These are phyloP conservation scores for Fistulifera pelliculosa DNA, from an alignment of 108 stramenopile genomes.

Conservation along the genomic window DNA sequence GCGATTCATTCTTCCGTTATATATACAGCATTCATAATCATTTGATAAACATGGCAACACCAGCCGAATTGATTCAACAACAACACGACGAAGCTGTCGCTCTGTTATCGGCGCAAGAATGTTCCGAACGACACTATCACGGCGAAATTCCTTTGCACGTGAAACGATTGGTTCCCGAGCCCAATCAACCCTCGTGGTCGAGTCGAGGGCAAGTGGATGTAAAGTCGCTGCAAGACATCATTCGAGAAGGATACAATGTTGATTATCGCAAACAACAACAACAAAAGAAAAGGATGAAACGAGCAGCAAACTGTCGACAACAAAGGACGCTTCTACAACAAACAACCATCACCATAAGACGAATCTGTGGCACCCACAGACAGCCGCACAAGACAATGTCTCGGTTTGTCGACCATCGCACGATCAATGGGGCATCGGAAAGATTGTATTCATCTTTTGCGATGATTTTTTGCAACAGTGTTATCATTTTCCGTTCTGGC, in stretches of 20 bases:
- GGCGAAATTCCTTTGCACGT: constrained; percentile 57
- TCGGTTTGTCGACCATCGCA: constrained; percentile 79
- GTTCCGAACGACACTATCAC: constrained; percentile 27
- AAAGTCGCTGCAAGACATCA: constrained; percentile 39
- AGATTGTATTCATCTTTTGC: constrained; percentile 91
- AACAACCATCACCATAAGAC: constrained; percentile 16
- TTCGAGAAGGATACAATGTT: constrained; percentile 56
- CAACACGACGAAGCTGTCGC: constrained; percentile 73
- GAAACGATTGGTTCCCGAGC: constrained; percentile 3
- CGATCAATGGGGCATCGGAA: constrained; percentile 95
- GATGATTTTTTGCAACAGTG: constrained; percentile 90
- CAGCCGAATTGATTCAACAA: constrained; percentile 64
- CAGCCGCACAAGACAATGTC: constrained; percentile 80
- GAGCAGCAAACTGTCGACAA: neutral
- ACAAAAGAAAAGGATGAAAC: constrained; percentile 14
- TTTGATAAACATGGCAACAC: constrained; percentile 71
- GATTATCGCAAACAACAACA: constrained; percentile 19
- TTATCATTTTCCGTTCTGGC: constrained; percentile 89
- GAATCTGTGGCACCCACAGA: constrained; percentile 68
- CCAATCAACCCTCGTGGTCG: constrained; percentile 33
- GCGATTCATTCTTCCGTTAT: too few species aligned
- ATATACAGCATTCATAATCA: too few species aligned
- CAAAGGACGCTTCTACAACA: neutral
- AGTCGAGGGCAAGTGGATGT: constrained; percentile 65
- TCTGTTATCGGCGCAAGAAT: constrained; percentile 35